Base-by-base conservation (phyloP, 192 early-diverging fungal genomes). In the Coemansia sp. region DNA sequence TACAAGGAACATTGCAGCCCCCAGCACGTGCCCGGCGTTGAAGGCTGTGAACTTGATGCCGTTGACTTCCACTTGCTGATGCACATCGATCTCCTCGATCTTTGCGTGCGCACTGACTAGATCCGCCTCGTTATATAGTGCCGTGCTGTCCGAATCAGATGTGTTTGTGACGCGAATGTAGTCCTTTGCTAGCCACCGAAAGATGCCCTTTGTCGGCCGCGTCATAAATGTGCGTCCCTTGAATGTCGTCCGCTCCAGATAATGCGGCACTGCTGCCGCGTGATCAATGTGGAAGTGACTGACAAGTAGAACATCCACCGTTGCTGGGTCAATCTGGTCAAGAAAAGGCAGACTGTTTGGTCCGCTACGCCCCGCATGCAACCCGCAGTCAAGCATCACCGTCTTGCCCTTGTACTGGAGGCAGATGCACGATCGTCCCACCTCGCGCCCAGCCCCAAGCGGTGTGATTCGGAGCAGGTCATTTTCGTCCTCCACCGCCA, bases 211-310 rank as follows among this genome's bases (percentile, higher is more conserved):
- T 48, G 97, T 99, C 15, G 97, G 95, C 76, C 98, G 96, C 7
- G 97, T 99, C 97, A 99, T 99, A 76, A 96, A 99, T 5, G 96
- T 92, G 42, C 94, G 89, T 32, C 97, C 97, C 65, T 92, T 91
- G 81, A 99, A 99, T 13, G 90, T 88, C 21, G 97, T 99, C 90
- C 93, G 96, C 83, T 98, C 94, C 82, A 96, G 90, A 63, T 97
- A 93, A 74, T 98, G 98, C 58, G 97, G 97, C 6, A 99, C 87
- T 15, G 92, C 91, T 18, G 94, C 97, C 6, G 95, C 95, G 74
- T 99, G 97, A 79, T 99, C 97, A 55, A 97, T 86, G 75, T 99
- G 97, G 62, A 99, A 99, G 83, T 77, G 96, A n/a, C 90, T 98
- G 51, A 99, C 88, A 48, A 98, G 86, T 46, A 98, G 83, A 12